A percentile compares a stretch with the other conserved stretches of the same genome.
These are phyloP conservation scores for Kwoniella sp. DNA, from an alignment of 768 basidiomycete genomes.

Conservation along the genomic window DNA sequence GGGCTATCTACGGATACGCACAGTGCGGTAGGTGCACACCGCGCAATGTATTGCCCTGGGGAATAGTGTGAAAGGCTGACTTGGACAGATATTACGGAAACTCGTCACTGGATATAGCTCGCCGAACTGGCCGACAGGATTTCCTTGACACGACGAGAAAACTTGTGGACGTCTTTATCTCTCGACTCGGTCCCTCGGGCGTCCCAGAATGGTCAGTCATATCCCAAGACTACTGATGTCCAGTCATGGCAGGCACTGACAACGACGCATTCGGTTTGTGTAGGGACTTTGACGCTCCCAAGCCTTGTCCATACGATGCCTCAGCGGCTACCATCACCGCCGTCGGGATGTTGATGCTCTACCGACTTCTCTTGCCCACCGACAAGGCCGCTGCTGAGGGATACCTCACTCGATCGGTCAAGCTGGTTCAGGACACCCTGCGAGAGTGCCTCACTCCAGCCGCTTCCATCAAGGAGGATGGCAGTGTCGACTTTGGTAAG, in stretches of 20 bases:
- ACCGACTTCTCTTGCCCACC: constrained; percentile 27
- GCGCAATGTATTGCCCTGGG: no score
- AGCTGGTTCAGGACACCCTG: constrained; percentile 35
- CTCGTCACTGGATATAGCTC: constrained; percentile 11
- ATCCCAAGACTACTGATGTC: no score
- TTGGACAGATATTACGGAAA: no score
- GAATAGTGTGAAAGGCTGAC: no score
- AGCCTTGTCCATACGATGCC: constrained; percentile 44
- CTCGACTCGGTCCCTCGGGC: constrained; percentile 28
- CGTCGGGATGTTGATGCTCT: constrained; percentile 39
- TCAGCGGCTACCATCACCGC: constrained; percentile 44
- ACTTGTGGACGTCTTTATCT: constrained; percentile 42
- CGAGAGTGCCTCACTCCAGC: constrained; percentile 32
- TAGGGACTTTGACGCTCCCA: constrained; percentile 46
- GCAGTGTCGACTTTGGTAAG: constrained; percentile 39
- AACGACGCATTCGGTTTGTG: neutral
- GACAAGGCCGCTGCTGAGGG: constrained; percentile 31
- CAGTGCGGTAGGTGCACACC: constrained; percentile 35
- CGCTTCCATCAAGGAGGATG: constrained; percentile 29
- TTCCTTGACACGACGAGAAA: constrained; percentile 35
- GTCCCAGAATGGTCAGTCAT: constrained; percentile 47
- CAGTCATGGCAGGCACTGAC: no score
- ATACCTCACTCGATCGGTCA: constrained; percentile 35
- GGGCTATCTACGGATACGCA: constrained; percentile 49
- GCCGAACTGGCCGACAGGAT: constrained; percentile 43